Conservation (phyloP, 805 yeast species). For the Candida broadrunensis region DNA sequence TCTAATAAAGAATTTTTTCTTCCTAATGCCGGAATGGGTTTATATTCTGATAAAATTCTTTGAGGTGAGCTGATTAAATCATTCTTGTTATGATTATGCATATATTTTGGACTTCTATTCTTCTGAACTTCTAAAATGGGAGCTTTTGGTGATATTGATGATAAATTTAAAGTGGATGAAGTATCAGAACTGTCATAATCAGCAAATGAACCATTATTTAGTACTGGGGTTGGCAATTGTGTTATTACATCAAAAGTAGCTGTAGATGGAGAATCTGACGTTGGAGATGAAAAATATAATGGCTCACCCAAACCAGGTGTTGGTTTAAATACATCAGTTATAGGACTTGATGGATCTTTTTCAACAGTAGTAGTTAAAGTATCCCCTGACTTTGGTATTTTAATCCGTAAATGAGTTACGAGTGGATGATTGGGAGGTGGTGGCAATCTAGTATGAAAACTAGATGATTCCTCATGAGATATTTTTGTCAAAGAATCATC, state of each 20-base stretch:
- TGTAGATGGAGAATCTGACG: conserved; percentile 1
- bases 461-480: too few relatives aligned
- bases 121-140: background rate
- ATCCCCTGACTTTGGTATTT: background rate
- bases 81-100: background rate
- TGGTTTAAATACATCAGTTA: background rate
- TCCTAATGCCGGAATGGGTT: conserved; percentile 17
- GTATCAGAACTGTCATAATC: conserved; percentile 1
- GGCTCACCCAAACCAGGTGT: background rate
- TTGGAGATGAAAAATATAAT: background rate
- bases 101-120: background rate
- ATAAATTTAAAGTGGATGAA: conserved; percentile 3
- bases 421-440: background rate
- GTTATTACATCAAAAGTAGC: conserved; percentile 30
- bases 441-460: too few relatives aligned
- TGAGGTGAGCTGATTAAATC: background rate
- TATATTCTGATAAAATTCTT: conserved; percentile 39
- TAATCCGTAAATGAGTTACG: background rate
- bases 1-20: conserved; percentile 15
- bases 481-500: too few relatives aligned
- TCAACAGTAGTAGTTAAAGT: background rate
- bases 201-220: conserved; percentile 18
- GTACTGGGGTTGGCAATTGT: conserved; percentile 46
- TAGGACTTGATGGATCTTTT: background rate
- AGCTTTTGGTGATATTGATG: background rate